Conservation (phyloP, 2,329 filamentous ascomycete species). For the Teratosphaeria nubilosa region DNA sequence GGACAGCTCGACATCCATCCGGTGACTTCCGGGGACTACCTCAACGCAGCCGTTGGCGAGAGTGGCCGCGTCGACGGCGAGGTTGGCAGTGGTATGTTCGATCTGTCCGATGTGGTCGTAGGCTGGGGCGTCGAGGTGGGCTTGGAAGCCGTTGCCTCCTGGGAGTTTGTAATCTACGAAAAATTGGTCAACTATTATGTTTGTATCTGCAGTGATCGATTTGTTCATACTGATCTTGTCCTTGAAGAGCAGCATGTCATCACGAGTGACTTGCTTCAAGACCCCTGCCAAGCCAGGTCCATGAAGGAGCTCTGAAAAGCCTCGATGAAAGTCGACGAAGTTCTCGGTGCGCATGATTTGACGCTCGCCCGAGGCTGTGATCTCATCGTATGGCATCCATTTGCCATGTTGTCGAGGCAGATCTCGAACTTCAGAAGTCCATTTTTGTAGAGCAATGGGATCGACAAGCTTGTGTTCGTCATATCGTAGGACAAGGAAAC, state of each 20-base stretch:
- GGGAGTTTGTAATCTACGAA: slow-evolving; percentile 29
- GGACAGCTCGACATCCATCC: slow-evolving; percentile 26
- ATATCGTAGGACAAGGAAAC: slow-evolving; percentile 14
- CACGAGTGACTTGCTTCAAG: slow-evolving; percentile 26
- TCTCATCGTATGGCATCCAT: slow-evolving; percentile 22
- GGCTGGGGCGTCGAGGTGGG: slow-evolving; percentile 33
- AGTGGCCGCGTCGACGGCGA: slow-evolving; percentile 30
- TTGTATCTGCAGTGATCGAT: slow-evolving; percentile 15
- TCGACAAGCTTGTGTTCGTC: slow-evolving; percentile 13
- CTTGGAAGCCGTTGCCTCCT: slow-evolving; percentile 32
- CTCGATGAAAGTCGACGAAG: slow-evolving; percentile 17
- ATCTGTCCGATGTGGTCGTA: slow-evolving; percentile 34
- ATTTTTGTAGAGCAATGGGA: slow-evolving; percentile 11
- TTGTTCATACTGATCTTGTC: slow-evolving; percentile 33
- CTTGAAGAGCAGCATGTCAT: slow-evolving; percentile 35
- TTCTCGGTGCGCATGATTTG: slow-evolving; percentile 20
- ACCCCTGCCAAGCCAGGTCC: slow-evolving; percentile 23
- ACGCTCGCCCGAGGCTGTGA: slow-evolving; percentile 11
- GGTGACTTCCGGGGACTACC: slow-evolving; percentile 19
- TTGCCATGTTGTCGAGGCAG: slow-evolving; percentile 15
- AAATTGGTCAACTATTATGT: slow-evolving; percentile 6
- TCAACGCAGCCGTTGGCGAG: slow-evolving; percentile 31
- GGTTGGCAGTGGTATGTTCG: slow-evolving; percentile 31
- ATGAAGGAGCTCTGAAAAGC: slow-evolving; percentile 28
- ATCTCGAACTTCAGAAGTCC: slow-evolving; percentile 14